phyloP scores from a whole-genome alignment of 2,329 filamentous ascomycete species.

The Magnaporthiopsis incrustans region DNA sequence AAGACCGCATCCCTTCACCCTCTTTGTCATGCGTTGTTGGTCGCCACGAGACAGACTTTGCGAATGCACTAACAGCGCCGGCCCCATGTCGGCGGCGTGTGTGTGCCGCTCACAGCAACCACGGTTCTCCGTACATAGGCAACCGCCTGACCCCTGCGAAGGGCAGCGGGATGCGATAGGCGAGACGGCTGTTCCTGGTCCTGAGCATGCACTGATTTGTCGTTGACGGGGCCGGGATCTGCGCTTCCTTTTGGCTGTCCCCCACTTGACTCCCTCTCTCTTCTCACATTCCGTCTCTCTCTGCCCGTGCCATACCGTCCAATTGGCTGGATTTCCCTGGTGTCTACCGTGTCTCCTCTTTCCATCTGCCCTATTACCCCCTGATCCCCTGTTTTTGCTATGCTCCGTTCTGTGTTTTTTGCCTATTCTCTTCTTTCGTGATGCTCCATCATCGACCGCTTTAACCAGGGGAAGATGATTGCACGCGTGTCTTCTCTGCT shows the following conservation, averaged over 20 bases:
- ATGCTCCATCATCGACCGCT: conserved; percentile 12
- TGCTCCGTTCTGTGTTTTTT: conserved; percentile 11
- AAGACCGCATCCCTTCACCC: not conserved
- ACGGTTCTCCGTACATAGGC: too few species aligned
- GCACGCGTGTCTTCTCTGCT: conserved; percentile 8
- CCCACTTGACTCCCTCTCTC: not conserved
- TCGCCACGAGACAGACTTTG: too few species aligned
- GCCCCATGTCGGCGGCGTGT: too few species aligned
- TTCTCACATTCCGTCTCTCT: conserved; percentile 7
- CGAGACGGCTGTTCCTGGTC: not conserved
- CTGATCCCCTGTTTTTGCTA: conserved; percentile 17
- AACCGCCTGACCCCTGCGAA: too few species aligned
- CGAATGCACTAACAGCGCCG: too few species aligned
- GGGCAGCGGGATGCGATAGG: not conserved
- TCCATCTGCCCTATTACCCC: conserved; percentile 11
- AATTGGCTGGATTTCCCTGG: not conserved
- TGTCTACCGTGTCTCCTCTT: conserved; percentile 2
- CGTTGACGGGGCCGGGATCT: not conserved
- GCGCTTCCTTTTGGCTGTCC: not conserved
- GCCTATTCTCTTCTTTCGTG: conserved; percentile 15
- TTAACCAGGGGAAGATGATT: conserved; percentile 11
- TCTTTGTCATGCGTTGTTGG: not conserved
- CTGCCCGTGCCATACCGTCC: conserved; percentile 1
- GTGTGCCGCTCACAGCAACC: too few species aligned
- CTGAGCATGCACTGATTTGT: not conserved